Conservation (phyloP, 2,329 filamentous ascomycete species). For the Aspergillus vadensis region DNA sequence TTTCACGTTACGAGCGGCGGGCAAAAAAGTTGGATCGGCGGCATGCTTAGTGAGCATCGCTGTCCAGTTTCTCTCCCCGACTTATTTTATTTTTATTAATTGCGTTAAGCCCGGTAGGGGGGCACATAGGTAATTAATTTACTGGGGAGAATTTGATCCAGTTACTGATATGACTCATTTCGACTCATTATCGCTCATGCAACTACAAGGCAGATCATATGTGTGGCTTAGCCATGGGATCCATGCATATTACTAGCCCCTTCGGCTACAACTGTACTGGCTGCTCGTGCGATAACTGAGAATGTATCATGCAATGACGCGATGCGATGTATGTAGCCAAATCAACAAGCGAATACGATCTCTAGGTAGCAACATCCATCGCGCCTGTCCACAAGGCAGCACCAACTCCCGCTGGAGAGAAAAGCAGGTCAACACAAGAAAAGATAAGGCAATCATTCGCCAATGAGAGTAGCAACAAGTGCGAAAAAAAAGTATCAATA, state of each 20-base stretch:
- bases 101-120: not conserved
- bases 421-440: conserved; percentile 22
- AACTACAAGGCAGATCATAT: not conserved
- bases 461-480: conserved; percentile 20
- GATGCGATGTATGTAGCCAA: conserved; percentile 11
- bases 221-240: not conserved
- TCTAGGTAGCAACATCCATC: conserved; percentile 22
- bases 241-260: not conserved
- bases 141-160: too few relatives aligned
- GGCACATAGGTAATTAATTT: too few relatives aligned
- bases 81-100: not conserved
- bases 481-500: conserved; percentile 5
- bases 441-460: conserved; percentile 15
- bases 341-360: conserved; percentile 14
- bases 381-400: conserved; percentile 25
- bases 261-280: not conserved
- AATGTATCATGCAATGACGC: conserved; percentile 15
- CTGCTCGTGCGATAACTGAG: conserved; percentile 1
- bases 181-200: conserved; percentile 10
- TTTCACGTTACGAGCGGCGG: conserved; percentile 17
- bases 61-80: not conserved
- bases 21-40: conserved; percentile 21
- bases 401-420: conserved; percentile 40
- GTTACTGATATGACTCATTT: conserved; percentile 8
- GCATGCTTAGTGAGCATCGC: conserved; percentile 25